Evolutionary conservation across 202 grass and related monocot genomes (phyloP), one percentile per base, ranked within the genome.

Genomic region (Schoenoplectus triqueter): DNA sequence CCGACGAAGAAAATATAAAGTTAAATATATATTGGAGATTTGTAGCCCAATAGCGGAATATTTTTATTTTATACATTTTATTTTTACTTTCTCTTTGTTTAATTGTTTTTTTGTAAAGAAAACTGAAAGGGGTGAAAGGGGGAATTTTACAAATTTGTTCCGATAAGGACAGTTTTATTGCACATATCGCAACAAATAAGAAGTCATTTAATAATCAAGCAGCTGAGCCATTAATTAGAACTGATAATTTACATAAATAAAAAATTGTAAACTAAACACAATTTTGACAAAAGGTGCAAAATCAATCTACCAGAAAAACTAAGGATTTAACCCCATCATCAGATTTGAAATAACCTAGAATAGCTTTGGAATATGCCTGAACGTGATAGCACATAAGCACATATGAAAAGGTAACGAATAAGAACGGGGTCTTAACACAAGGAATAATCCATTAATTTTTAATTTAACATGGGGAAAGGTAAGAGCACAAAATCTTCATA

Each of bases 291-390:
- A 31, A 31, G 31, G 31, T 31, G 31, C 31, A 78, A 78, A 41
- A 57, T 56, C 51, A 39, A 56, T 55, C 21, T 57, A 21, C 51
- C 73, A 77, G 51, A 4, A 56, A 57, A 66, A 69, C 39, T 19
- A 72, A 19, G 69, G 31, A 31, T 31, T 31, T 31, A 31, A 78
- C n/a, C 22, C 49, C 15, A 49, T 49, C 1, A 82, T 82, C 80
- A 67, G 80, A 82, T 67, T 65, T 67, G 80, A 66, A 65, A 82
- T 10, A 52, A 39, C 80, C 80, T 50, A 82, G 2, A 81, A 49
- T 67, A 22, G 63, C 45, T 65, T 82, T 67, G 80, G 62, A 82
- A 82, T 82, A 82, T 82, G 62, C 79, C 61, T 66, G 17, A 82
- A 31, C 31, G 31, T 31, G 31, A 31, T 31, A 31, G 21, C 40